Base-by-base conservation (phyloP, 257 asterid species). In the Solanum gandarillasii region DNA sequence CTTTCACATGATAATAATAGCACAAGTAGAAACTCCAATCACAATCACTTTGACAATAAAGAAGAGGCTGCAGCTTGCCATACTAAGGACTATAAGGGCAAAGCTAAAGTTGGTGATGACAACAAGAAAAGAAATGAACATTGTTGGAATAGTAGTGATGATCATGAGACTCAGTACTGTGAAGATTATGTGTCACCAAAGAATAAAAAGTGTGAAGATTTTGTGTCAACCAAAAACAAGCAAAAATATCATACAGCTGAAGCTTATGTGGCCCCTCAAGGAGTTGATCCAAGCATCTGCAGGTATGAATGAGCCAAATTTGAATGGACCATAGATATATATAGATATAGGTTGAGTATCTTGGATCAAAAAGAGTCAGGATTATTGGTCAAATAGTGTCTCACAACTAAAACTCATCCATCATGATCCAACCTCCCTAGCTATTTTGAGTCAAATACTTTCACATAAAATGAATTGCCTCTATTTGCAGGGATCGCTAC, bases 131-230 rank as follows among this genome's bases (percentile, higher is more conserved):
- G 46, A 0, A 62, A 16, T 32, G 65, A 74, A 36, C 85, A 46
- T 32, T 60, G 48, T 60, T 20, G 48, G 31, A 72, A 6, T 60
- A 76, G 29, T 62, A 41, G 9, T 2, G 71, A 29, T 87, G 78
- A 25, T 38, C 41, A 38, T 29, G 70, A 81, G 27, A 81, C 32
- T 81, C 8, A 25, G 52, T 18, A 52, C 21, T 52, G 62, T 62
- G 90, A 82, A 60, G 88, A 79, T 68, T 88, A 89, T 67, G 62
- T 84, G 36, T 90, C 93, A 36, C 87, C 90, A 20, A 27, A 31
- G 14, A 25, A 67, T 52, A 87, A 84, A 5, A 75, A 39, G 34
- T 12, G 4, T 38, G 90, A 83, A 65, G 88, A 68, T 18, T 89
- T 88, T 68, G 67, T 85, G 34, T 91, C 94, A 48, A 79, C 36